These are phyloP conservation scores for Globisporangium apiculatum DNA, from an alignment of 352 stramenopile species.

Conservation along the genomic window DNA sequence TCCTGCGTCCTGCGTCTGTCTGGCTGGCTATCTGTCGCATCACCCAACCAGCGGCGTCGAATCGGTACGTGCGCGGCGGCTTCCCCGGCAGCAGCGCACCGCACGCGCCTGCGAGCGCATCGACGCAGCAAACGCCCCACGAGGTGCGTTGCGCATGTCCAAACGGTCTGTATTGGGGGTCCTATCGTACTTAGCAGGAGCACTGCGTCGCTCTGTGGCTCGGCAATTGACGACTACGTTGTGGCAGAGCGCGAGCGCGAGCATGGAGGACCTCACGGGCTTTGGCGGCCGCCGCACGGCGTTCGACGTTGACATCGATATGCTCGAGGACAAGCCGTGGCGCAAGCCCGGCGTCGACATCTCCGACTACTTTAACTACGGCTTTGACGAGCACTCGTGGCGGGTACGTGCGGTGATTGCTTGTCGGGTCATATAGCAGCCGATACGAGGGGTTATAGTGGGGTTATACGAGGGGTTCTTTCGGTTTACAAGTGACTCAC, in stretches of 20 bases:
- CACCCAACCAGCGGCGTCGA: constrained; percentile 18
- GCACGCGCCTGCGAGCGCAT: neutral
- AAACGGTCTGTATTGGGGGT: no score
- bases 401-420: constrained; percentile 21
- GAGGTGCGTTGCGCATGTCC: constrained; percentile 11
- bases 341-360: constrained; percentile 89
- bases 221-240: neutral
- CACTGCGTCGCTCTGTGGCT: neutral
- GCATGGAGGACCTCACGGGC: constrained; percentile 58
- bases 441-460: no score
- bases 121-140: constrained; percentile 14
- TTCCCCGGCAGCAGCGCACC: constrained; percentile 26
- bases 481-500: neutral
- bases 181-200: no score
- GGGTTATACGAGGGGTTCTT: neutral
- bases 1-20: neutral
- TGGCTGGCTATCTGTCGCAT: no score
- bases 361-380: constrained; percentile 93
- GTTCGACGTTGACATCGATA: constrained; percentile 91
- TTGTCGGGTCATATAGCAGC: no score
- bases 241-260: neutral
- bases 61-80: constrained; percentile 68
- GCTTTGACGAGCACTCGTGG: constrained; percentile 88
- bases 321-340: constrained; percentile 89
- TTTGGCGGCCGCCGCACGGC: constrained; percentile 82